Evolutionary conservation across 495 filamentous ascomycete genomes (phyloP), one percentile per base, ranked within the genome.

Genomic region (Podospora fimiseda): DNA sequence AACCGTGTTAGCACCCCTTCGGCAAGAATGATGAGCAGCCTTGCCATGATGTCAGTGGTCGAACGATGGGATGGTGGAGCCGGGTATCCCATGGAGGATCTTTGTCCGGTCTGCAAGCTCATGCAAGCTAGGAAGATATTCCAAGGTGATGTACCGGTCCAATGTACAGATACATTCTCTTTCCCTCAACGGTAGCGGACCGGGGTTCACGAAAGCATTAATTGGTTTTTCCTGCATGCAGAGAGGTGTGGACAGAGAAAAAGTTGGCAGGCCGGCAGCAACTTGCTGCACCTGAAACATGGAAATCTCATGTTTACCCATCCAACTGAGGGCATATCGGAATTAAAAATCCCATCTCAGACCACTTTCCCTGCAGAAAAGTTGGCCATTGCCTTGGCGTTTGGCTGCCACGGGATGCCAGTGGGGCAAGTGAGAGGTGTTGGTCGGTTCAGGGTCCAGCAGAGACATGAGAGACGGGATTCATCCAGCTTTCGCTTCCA

Each of bases 31-130:
- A 52, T 53, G 21, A 20, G 43, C 48, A 24, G n/a, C 9, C 11
- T 50, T 43, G 38, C 48, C 46, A 63, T 63, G 64, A 66, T 64
- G 64, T 66, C 61, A 66, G 52, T 66, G 63, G 63, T 55, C 47
- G 51, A 21, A 53, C 44, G 50, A 48, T 23, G 18, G 23, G 18
- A 24, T 9, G 24, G 38, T 23, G 51, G 55, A 43, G 14, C 43
- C 38, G 36, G 15, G 11, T 20, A 33, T 48, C 37, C 51, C 50
- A 33, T 47, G 50, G 52, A 47, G n/a, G 4, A 9, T 21, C 44
- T 20, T 47, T 18, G 44, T 47, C 44, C 23, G 8, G 22, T 27
- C 44, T 47, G 44, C 44, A 33, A 47, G 44, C 23, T n/a, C 44
- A 43, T 43, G 46, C 27, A 23, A 30, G 16, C 8, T 21, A 2